Conservation (phyloP, 495 filamentous ascomycete genomes). For the Podospora anserina region DNA sequence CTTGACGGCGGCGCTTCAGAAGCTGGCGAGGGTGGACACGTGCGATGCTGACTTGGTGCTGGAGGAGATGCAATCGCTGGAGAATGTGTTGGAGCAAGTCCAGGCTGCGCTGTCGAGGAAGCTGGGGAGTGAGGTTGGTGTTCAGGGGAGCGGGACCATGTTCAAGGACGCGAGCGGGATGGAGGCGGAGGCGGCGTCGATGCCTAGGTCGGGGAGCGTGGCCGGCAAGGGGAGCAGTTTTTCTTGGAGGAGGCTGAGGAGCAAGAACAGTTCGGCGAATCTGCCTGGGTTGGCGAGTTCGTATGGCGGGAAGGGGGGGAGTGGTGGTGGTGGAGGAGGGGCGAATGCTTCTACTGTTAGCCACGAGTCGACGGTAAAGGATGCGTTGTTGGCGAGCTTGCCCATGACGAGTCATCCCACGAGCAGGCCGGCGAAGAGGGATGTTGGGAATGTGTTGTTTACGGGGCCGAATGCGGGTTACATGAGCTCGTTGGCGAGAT, state of each 20-base stretch:
- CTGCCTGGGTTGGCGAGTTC: slow-evolving; percentile 42
- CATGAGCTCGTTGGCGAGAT: slow-evolving; percentile 81
- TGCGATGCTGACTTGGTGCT: slow-evolving; percentile 86
- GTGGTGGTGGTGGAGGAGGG: slow-evolving; percentile 16
- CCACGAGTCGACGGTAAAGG: slow-evolving; percentile 56
- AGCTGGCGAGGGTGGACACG: slow-evolving; percentile 77
- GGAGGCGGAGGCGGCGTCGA: slow-evolving; percentile 31
- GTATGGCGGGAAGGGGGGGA: slow-evolving; percentile 43
- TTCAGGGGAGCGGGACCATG: slow-evolving; percentile 62
- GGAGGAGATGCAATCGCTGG: slow-evolving; percentile 93
- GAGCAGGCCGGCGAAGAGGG: slow-evolving; percentile 60
- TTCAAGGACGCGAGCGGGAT: slow-evolving; percentile 59
- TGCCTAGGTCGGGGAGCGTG: slow-evolving; percentile 54
- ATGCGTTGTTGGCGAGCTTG: slow-evolving; percentile 63
- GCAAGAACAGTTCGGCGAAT: slow-evolving; percentile 71
- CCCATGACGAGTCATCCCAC: slow-evolving; percentile 74
- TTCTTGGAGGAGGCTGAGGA: slow-evolving; percentile 84
- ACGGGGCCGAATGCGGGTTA: slow-evolving; percentile 83
- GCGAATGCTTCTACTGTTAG: slow-evolving; percentile 28
- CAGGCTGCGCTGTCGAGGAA: slow-evolving; percentile 74
- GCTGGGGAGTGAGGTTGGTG: slow-evolving; percentile 85
- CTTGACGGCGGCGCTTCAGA: slow-evolving; percentile 83
- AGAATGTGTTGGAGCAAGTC: slow-evolving; percentile 80
- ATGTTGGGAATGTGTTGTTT: slow-evolving; percentile 65
- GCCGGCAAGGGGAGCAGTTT: slow-evolving; percentile 66